Conservation (phyloP, 805 yeast species). For the Barnettozyma sucrosica region DNA sequence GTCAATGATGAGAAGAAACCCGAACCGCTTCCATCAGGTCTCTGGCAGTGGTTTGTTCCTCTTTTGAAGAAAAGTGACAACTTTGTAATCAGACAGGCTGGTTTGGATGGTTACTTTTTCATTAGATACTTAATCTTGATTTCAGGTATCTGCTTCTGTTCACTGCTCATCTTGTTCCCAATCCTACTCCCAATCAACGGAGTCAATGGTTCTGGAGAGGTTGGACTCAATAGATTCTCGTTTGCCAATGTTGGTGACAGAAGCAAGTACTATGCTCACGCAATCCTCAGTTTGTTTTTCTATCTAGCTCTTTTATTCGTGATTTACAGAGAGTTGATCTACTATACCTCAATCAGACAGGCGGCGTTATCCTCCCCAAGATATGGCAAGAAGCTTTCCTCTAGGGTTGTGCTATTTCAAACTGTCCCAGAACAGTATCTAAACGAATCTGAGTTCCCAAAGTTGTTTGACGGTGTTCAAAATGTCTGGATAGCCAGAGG, state of each 20-base stretch:
- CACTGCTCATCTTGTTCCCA: constrained; percentile 50
- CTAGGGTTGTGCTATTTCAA: constrained; percentile 80
- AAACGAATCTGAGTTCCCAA: constrained; percentile 65
- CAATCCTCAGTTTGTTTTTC: constrained; percentile 71
- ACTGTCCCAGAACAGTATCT: constrained; percentile 72
- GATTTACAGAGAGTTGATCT: constrained; percentile 76
- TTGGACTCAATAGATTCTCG: constrained; percentile 71
- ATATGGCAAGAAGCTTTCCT: constrained; percentile 66
- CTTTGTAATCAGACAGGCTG: constrained; percentile 79
- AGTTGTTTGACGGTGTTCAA: constrained; percentile 77
- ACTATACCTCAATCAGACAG: constrained; percentile 68
- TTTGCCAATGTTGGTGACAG: constrained; percentile 63
- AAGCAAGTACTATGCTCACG: constrained; percentile 80
- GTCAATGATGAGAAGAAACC: constrained; percentile 61
- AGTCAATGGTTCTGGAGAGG: constrained; percentile 50
- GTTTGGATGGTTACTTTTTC: constrained; percentile 92
- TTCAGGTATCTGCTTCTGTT: constrained; percentile 46
- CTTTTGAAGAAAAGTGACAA: constrained; percentile 62
- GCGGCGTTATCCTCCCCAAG: constrained; percentile 78
- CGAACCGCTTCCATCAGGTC: constrained; percentile 64
- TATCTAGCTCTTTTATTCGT: constrained; percentile 66
- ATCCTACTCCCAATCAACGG: constrained; percentile 83
- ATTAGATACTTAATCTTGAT: constrained; percentile 67
- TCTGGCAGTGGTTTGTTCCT: constrained; percentile 63
- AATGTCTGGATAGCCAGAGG: constrained; percentile 77